Percentiles rank a stretch among this genome's conserved stretches.
phyloP scores from a whole-genome alignment of 2,329 filamentous ascomycete genomes.

The Fusarium udum region DNA sequence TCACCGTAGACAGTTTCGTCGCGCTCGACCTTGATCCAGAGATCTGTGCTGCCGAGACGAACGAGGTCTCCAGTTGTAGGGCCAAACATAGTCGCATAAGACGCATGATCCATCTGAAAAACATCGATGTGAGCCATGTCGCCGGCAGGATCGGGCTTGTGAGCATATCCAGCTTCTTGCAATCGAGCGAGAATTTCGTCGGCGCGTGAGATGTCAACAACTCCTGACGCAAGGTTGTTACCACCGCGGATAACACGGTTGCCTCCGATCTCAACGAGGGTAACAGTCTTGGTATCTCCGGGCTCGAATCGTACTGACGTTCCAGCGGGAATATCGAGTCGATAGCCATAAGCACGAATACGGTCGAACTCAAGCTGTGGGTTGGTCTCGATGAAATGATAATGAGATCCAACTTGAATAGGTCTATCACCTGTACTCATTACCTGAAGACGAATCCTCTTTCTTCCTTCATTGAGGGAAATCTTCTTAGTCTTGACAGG shows the following conservation, averaged over 20 bases:
- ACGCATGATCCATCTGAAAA: conserved; percentile 77
- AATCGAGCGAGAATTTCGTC: conserved; percentile 74
- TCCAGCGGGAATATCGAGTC: conserved; percentile 89
- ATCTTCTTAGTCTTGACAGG: conserved; percentile 74
- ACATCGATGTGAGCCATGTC: conserved; percentile 65
- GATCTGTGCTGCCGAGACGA: conserved; percentile 80
- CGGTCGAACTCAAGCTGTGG: conserved; percentile 90
- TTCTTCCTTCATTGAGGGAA: conserved; percentile 76
- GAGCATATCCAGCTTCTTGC: conserved; percentile 79
- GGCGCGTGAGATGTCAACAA: conserved; percentile 69
- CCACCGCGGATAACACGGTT: conserved; percentile 83
- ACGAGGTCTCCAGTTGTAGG: conserved; percentile 90
- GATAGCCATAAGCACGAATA: conserved; percentile 80
- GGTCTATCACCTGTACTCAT: conserved; percentile 89
- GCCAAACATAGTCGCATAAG: conserved; percentile 90
- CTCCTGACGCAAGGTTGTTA: conserved; percentile 79
- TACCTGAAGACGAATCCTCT: conserved; percentile 77
- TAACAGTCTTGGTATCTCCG: conserved; percentile 90
- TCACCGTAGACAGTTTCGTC: conserved; percentile 88
- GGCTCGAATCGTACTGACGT: conserved; percentile 95
- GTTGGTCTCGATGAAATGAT: conserved; percentile 96
- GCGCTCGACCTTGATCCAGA: conserved; percentile 91
- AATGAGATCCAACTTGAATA: conserved; percentile 93
- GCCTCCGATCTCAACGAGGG: conserved; percentile 87
- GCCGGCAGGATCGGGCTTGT: conserved; percentile 72